Evolutionary conservation across 352 stramenopile genomes (phyloP).

Genomic region (Pythium apleroticum): DNA sequence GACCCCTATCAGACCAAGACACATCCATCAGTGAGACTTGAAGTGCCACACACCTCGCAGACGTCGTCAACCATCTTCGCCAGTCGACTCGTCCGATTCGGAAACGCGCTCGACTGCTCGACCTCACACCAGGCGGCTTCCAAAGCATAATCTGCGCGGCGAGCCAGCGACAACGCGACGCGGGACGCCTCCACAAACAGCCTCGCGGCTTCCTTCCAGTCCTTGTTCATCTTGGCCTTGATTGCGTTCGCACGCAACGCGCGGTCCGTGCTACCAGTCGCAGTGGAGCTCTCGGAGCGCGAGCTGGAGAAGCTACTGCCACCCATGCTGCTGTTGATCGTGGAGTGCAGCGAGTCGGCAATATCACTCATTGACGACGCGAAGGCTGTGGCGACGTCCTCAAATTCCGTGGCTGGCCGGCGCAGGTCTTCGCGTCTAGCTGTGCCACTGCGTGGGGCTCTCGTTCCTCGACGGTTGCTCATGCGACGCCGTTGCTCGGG

Average conservation of each 20-base stretch:
- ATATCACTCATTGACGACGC: slow-evolving; percentile 18
- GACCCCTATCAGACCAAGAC: neutral
- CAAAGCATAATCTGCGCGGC: slow-evolving; percentile 52
- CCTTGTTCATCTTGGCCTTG: slow-evolving; percentile 67
- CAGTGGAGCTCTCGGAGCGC: slow-evolving; percentile 7
- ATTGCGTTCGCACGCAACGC: slow-evolving; percentile 59
- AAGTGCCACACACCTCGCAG: slow-evolving; percentile 39
- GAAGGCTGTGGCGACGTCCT: slow-evolving; percentile 22
- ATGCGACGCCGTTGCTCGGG: slow-evolving; percentile 20
- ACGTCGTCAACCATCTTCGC: slow-evolving; percentile 43
- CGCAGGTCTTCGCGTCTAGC: neutral
- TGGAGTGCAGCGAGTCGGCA: slow-evolving; percentile 16
- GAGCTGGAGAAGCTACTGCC: neutral
- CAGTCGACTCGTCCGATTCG: slow-evolving; percentile 38
- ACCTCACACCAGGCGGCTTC: slow-evolving; percentile 69
- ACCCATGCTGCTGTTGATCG: neutral
- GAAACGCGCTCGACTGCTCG: slow-evolving; percentile 47
- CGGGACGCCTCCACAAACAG: slow-evolving; percentile 56
- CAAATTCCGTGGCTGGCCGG: slow-evolving; percentile 1
- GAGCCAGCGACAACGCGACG: slow-evolving; percentile 36
- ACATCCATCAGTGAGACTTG: neutral
- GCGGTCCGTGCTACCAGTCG: slow-evolving; percentile 40
- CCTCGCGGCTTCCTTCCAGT: slow-evolving; percentile 57
- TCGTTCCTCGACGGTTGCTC: slow-evolving; percentile 10
- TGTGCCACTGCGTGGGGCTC: neutral